A percentile compares a stretch with the other conserved stretches of the same genome.
Conservation (phyloP, 1,284 basidiomycete genomes). For the Gymnopus androsaceus region DNA sequence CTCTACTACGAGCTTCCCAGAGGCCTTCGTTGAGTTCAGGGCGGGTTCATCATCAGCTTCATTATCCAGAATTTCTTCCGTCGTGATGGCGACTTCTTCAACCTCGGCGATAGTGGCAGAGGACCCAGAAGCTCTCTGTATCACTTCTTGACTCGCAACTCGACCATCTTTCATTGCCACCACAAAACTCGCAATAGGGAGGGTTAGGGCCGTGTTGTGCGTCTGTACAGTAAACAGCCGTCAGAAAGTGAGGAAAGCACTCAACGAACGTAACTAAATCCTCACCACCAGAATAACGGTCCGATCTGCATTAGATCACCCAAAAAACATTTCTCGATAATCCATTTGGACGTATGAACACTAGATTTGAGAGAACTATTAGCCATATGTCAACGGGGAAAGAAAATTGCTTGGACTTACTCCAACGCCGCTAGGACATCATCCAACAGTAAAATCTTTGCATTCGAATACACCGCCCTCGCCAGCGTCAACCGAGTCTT, state of each 20-base stretch:
- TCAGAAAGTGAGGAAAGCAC: slow-evolving; percentile 1
- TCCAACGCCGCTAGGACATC: too few relatives aligned
- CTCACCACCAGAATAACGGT: slow-evolving; percentile 46
- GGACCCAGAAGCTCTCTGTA: too few relatives aligned
- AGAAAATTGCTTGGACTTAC: too few relatives aligned
- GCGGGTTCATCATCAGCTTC: too few relatives aligned
- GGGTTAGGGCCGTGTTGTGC: slow-evolving; percentile 69
- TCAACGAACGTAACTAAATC: slow-evolving; percentile 11
- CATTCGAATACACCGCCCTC: too few relatives aligned
- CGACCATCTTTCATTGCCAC: slow-evolving; percentile 58
- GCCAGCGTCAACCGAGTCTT: too few relatives aligned
- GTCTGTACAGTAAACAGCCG: slow-evolving; percentile 49
- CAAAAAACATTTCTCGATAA: too few relatives aligned
- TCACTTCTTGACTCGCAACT: slow-evolving; percentile 38
- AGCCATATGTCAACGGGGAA: too few relatives aligned
- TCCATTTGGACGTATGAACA: too few relatives aligned
- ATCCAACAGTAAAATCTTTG: too few relatives aligned
- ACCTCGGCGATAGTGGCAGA: background rate
- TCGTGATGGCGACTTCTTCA: too few relatives aligned
- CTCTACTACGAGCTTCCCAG: slow-evolving; percentile 43
- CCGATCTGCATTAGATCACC: too few relatives aligned
- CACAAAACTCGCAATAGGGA: slow-evolving; percentile 64
- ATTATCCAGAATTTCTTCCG: background rate
- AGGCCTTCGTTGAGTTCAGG: slow-evolving; percentile 14
- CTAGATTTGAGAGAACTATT: background rate